A percentile compares a stretch with the other conserved stretches of the same genome.
These are phyloP conservation scores for Odonthalia washingtoniensis DNA, from an alignment of 31 red algal species.

Conservation along the genomic window DNA sequence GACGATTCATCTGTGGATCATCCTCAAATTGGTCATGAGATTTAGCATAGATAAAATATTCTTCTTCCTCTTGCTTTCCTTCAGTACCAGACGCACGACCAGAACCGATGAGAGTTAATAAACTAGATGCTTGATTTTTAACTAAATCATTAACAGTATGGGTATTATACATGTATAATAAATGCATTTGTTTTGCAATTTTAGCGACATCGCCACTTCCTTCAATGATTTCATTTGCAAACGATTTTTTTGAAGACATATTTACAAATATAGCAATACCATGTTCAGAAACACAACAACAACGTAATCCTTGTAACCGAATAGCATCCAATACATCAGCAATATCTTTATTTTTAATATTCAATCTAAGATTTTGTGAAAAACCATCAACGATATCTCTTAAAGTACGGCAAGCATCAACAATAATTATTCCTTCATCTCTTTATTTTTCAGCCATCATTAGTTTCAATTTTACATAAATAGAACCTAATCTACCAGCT, in stretches of 20 bases:
- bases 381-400: conserved; percentile 76
- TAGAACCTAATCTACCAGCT: conserved; percentile 65
- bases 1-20: no score
- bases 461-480: conserved; percentile 68
- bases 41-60: no score
- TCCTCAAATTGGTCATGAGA: no score
- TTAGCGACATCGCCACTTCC: conserved; percentile 42
- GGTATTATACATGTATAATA: conserved; percentile 29
- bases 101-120: no score
- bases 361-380: conserved; percentile 52
- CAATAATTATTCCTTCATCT: conserved; percentile 32
- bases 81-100: no score
- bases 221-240: conserved; percentile 50
- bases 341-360: conserved; percentile 55
- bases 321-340: conserved; percentile 48
- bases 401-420: conserved; percentile 69
- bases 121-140: conserved; percentile 46
- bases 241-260: conserved; percentile 58
- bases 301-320: conserved; percentile 44
- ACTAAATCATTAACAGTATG: conserved; percentile 55
- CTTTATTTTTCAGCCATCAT: conserved; percentile 44
- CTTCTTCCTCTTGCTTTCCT: no score
- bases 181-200: conserved; percentile 36
- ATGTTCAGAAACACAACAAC: conserved; percentile 70
- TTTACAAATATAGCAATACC: conserved; percentile 82